Evolutionary conservation across 306 rosid species (phyloP), one percentile per base, ranked within the genome.

Genomic region (Trifolium pratense): DNA sequence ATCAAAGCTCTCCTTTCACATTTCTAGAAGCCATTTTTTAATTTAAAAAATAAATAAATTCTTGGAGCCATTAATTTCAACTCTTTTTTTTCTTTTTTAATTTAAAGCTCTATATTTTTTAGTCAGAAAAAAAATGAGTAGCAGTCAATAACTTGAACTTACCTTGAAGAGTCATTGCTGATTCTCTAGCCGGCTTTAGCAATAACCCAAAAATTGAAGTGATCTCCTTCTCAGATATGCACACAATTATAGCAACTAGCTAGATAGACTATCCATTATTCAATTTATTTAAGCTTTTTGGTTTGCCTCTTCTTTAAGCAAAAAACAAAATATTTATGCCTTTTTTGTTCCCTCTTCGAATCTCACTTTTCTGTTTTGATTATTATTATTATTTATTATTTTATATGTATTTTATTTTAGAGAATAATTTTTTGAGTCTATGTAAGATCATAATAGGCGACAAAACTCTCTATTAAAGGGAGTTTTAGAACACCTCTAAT

Each of bases 161-260:
- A 31, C 59, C 64, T 21, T 46, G 72, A 71, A 84, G 82, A 79
- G 81, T 32, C 83, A 73, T 73, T 72, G 68, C 21, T 20, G 18
- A 69, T 73, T 58, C 66, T 26, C 71, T 72, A 71, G 29, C 56
- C 2, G 39, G 79, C 85, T 73, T 42, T 74, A 59, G 12, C n/a
- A 39, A 43, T 42, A 32, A 40, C 52, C 26, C 37, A 68, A 63
- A 60, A 73, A 37, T 64, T 45, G 45, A 29, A 78, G 89, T 87
- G 90, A 80, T 71, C 75, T 87, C 89, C 89, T 70, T 20, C 92
- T 82, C 85, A 64, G 85, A 80, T 68, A 55, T 75, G 83, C 89
- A 87, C 81, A 79, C 73, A 82, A 63, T 40, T 58, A 67, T 58
- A 67, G 66, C 81, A 81, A 79, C 82, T 78, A 68, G 39, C 8